phyloP scores from a whole-genome alignment of 176 grass and related monocot genomes.

The Zea mays region DNA sequence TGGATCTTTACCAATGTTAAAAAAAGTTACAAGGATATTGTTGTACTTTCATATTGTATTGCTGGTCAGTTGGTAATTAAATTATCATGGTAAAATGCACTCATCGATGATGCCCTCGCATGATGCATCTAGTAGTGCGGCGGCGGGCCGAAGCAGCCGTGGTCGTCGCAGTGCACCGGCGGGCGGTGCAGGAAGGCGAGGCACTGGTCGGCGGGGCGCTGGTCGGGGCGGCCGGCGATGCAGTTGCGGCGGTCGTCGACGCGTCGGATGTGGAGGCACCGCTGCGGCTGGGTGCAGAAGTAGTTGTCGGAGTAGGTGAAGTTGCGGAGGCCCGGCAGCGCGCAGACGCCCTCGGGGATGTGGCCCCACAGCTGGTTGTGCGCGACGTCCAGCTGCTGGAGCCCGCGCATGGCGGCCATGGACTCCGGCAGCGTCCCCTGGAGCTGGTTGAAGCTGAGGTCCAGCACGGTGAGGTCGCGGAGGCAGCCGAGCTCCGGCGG shows the following conservation, averaged over 20 bases:
- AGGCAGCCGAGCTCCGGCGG: conserved; percentile 59
- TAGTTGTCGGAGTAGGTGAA: conserved; percentile 90
- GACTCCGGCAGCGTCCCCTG: conserved; percentile 59
- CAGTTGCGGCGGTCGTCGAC: conserved; percentile 75
- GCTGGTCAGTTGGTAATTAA: too few species aligned
- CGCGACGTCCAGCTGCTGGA: conserved; percentile 77
- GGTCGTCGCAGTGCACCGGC: conserved; percentile 57
- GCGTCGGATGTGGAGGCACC: conserved; percentile 48
- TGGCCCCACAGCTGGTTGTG: conserved; percentile 64
- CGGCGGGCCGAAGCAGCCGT: conserved; percentile 54
- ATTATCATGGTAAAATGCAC: too few species aligned
- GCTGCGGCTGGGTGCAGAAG: conserved; percentile 64
- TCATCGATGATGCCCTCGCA: too few species aligned
- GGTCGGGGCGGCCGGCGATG: conserved; percentile 57
- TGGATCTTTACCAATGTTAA: too few species aligned
- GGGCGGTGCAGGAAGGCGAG: conserved; percentile 65
- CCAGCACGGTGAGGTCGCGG: conserved; percentile 55
- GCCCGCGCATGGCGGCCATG: conserved; percentile 52
- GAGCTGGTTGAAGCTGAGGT: conserved; percentile 71
- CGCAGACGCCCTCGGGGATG: conserved; percentile 66
- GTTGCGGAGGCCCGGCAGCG: conserved; percentile 60
- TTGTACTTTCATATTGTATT: too few species aligned
- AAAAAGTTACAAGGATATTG: too few species aligned
- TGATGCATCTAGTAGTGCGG: not conserved
- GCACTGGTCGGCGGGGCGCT: conserved; percentile 60